Percentiles rank a stretch among this genome's conserved stretches.
These are phyloP conservation scores for Ceratobasidium sp. DNA, from an alignment of 1,284 basidiomycete species.

Conservation along the genomic window DNA sequence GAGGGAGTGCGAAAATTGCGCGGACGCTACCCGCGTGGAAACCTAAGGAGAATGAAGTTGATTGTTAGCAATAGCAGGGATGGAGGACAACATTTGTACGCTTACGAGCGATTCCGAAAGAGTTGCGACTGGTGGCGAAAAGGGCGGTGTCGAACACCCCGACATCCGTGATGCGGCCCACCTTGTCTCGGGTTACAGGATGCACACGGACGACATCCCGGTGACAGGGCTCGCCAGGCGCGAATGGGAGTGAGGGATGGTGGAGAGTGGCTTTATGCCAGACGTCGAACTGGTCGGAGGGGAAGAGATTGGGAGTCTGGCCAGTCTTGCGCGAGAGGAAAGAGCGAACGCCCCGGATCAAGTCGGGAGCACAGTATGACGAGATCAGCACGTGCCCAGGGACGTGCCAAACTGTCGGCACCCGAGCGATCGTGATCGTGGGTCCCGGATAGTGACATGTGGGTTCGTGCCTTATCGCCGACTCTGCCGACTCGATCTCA, in stretches of 20 bases:
- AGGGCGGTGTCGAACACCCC: slow-evolving; percentile 8
- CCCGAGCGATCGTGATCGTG: too few relatives aligned
- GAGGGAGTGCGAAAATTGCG: slow-evolving; percentile 17
- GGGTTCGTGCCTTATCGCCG: too few relatives aligned
- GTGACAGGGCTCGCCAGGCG: not conserved
- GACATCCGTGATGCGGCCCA: not conserved
- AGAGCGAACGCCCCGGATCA: slow-evolving; percentile 1
- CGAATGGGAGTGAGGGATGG: not conserved
- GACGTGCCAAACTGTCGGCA: too few relatives aligned
- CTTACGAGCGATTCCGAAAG: not conserved
- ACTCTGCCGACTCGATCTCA: too few relatives aligned
- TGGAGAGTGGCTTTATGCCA: slow-evolving; percentile 9
- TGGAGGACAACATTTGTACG: not conserved
- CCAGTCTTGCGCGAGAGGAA: too few relatives aligned
- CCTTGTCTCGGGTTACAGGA: not conserved
- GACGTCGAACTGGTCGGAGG: slow-evolving; percentile 4
- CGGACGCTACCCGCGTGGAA: slow-evolving; percentile 12
- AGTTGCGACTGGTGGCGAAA: not conserved
- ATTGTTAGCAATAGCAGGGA: not conserved
- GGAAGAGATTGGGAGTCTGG: too few relatives aligned
- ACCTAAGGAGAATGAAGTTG: not conserved
- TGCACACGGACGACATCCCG: slow-evolving; percentile 23
- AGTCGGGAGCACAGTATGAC: slow-evolving; percentile 10
- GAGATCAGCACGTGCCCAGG: not conserved
- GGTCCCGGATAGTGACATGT: too few relatives aligned